Conservation (phyloP, 805 yeast species). For the Yamadazyma philogaea region DNA sequence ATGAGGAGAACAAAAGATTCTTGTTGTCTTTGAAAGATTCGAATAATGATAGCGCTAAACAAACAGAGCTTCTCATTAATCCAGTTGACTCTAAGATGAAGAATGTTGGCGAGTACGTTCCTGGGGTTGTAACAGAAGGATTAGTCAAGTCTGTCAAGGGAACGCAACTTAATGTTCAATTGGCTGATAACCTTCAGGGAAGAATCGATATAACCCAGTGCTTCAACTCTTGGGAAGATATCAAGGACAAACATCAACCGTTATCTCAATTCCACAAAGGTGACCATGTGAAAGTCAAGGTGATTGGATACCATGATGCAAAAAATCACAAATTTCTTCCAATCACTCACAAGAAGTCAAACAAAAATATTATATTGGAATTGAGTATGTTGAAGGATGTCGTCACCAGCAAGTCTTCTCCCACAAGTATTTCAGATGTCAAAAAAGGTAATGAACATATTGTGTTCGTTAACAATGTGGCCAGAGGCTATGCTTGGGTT, state of each 20-base stretch:
- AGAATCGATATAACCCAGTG: slow-evolving; percentile 74
- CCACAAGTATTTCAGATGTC: slow-evolving; percentile 40
- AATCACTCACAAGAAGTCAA: slow-evolving; percentile 51
- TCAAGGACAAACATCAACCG: slow-evolving; percentile 58
- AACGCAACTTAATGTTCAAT: slow-evolving; percentile 68
- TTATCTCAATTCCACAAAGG: slow-evolving; percentile 57
- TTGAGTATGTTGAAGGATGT: slow-evolving; percentile 52
- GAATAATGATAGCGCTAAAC: slow-evolving; percentile 20
- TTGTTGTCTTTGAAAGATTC: slow-evolving; percentile 55
- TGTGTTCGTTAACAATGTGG: slow-evolving; percentile 65
- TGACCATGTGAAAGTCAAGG: slow-evolving; percentile 54
- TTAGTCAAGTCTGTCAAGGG: slow-evolving; percentile 59
- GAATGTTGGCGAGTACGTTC: slow-evolving; percentile 46
- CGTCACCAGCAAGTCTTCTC: slow-evolving; percentile 17
- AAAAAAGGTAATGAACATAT: slow-evolving; percentile 48
- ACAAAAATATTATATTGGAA: slow-evolving; percentile 60
- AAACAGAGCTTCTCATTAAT: slow-evolving; percentile 38
- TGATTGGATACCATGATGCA: slow-evolving; percentile 76
- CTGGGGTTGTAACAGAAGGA: slow-evolving; percentile 64
- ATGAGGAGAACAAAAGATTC: slow-evolving; percentile 68
- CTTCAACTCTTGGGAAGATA: slow-evolving; percentile 51
- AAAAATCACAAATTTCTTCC: slow-evolving; percentile 67
- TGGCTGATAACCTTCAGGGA: slow-evolving; percentile 78
- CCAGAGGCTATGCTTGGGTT: slow-evolving; percentile 62
- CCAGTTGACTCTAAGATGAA: slow-evolving; percentile 60